Evolutionary conservation across 2,329 filamentous ascomycete genomes (phyloP).

Genomic region (Penicillium polonicum): DNA sequence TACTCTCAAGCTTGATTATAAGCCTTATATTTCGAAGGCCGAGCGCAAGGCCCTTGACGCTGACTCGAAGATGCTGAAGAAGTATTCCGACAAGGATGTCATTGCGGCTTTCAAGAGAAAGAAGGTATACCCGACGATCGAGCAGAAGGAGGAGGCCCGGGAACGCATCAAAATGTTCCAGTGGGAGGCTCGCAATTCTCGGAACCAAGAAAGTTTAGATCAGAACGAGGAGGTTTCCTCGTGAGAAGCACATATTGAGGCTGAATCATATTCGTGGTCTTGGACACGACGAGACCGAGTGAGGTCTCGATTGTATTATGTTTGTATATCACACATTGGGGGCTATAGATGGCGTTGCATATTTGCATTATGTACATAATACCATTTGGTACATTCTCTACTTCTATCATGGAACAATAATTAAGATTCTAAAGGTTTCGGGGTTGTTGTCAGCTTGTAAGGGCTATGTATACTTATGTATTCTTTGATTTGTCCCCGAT

Average conservation of each 20-base stretch:
- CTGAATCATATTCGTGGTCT: background rate
- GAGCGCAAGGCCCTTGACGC: slow-evolving; percentile 24
- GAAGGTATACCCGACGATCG: slow-evolving; percentile 24
- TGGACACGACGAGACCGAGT: background rate
- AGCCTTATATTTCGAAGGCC: slow-evolving; percentile 24
- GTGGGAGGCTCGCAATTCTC: background rate
- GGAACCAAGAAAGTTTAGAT: background rate
- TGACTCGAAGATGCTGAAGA: slow-evolving; percentile 30
- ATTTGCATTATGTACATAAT: slow-evolving; percentile 18
- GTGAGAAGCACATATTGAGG: background rate
- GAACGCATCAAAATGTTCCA: slow-evolving; percentile 11
- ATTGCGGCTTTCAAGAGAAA: slow-evolving; percentile 13
- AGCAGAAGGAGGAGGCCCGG: slow-evolving; percentile 23
- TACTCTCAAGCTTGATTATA: slow-evolving; percentile 28
- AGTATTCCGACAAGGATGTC: slow-evolving; percentile 30
- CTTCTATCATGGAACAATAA: slow-evolving; percentile 1
- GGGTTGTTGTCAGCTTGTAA: background rate
- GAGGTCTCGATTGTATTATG: slow-evolving; percentile 16
- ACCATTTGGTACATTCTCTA: slow-evolving; percentile 14
- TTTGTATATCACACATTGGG: slow-evolving; percentile 19
- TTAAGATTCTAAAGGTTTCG: background rate
- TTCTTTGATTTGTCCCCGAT: background rate
- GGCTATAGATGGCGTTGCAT: slow-evolving; percentile 17
- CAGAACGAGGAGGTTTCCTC: background rate
- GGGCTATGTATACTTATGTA: background rate